Conservation (phyloP, 768 basidiomycete genomes). For the Leccinum obscurum region DNA sequence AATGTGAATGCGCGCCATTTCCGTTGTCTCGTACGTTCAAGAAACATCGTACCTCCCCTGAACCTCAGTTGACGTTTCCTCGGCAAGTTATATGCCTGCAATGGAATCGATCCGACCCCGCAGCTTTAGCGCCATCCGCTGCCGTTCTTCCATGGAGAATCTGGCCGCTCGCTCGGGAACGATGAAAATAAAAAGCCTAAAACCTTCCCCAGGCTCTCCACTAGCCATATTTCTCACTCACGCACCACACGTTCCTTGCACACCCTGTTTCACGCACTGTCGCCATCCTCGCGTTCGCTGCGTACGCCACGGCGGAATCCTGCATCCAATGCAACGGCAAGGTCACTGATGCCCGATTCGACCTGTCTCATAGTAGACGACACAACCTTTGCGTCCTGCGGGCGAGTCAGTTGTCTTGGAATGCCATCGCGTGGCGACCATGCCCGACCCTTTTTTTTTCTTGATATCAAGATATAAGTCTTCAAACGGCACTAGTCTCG, state of each 20-base stretch:
- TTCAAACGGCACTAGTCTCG: too few species aligned
- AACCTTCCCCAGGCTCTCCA: neutral
- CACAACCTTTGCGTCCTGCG: too few species aligned
- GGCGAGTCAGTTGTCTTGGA: too few species aligned
- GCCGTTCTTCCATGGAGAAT: neutral
- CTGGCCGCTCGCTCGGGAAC: neutral
- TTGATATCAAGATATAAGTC: neutral
- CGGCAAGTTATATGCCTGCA: neutral
- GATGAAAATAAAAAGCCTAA: neutral
- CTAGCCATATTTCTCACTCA: neutral
- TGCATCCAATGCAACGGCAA: neutral
- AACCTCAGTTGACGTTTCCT: neutral
- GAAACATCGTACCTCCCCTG: neutral
- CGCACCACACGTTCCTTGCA: neutral
- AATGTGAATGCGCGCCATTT: too few species aligned
- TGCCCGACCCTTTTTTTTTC: neutral
- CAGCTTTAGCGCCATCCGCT: neutral
- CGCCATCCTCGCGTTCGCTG: constrained; percentile 3
- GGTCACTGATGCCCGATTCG: neutral
- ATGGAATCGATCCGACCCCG: neutral
- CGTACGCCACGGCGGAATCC: neutral
- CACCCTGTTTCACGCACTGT: neutral
- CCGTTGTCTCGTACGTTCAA: too few species aligned
- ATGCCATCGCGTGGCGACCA: neutral
- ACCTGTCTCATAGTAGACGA: neutral